Percentiles rank a stretch among this genome's conserved stretches.
phyloP scores from a whole-genome alignment of 2,329 filamentous ascomycete genomes.

The Hymenoscyphus salicellus region DNA sequence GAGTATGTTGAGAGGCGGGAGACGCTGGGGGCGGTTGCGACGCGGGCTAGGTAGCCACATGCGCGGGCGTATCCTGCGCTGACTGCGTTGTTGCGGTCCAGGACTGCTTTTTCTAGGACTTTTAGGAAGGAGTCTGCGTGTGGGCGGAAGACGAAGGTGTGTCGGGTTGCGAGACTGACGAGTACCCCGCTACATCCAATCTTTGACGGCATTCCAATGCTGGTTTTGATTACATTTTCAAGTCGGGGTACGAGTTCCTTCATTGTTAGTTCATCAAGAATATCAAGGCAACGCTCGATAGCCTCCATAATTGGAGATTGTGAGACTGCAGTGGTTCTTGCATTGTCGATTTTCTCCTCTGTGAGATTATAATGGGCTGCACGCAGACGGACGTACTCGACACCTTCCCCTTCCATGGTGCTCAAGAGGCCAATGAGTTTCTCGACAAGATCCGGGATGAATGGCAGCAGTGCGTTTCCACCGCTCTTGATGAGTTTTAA shows the following conservation, averaged over 20 bases:
- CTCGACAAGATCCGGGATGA: conserved; percentile 77
- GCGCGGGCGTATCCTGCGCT: conserved; percentile 84
- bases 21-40: conserved; percentile 49
- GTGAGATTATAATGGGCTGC: conserved; percentile 80
- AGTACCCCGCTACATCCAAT: conserved; percentile 85
- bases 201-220: conserved; percentile 89
- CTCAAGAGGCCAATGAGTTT: conserved; percentile 79
- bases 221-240: conserved; percentile 75
- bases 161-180: conserved; percentile 78
- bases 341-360: conserved; percentile 84
- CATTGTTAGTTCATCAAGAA: conserved; percentile 77
- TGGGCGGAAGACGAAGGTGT: conserved; percentile 69
- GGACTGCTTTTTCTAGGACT: conserved; percentile 73
- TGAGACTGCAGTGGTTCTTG: conserved; percentile 76
- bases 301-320: conserved; percentile 88
- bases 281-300: conserved; percentile 83
- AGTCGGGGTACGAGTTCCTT: conserved; percentile 67
- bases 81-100: conserved; percentile 93
- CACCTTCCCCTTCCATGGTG: conserved; percentile 80
- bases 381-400: conserved; percentile 92
- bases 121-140: conserved; percentile 75
- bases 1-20: conserved; percentile 51
- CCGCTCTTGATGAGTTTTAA: conserved; percentile 88
- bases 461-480: conserved; percentile 72
- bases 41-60: conserved; percentile 76